Conservation (phyloP, 768 basidiomycete genomes). For the Suillus fuscotomentosus region DNA sequence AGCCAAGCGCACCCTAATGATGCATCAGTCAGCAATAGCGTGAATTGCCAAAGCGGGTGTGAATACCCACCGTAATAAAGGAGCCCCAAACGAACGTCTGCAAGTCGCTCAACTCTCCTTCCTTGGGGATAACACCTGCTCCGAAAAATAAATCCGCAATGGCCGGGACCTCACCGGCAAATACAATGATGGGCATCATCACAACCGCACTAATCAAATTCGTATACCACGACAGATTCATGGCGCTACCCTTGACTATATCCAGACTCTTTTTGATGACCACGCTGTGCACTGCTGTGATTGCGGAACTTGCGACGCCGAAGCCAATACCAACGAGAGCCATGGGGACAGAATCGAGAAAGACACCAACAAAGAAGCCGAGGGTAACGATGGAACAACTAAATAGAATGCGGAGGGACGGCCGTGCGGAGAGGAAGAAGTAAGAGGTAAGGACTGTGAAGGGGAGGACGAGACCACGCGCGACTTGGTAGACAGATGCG, state of each 20-base stretch:
- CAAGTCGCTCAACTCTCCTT: conserved; percentile 46
- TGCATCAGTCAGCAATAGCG: conserved; percentile 4
- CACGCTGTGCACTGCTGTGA: conserved; percentile 88
- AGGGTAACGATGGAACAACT: conserved; percentile 81
- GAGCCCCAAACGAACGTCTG: conserved; percentile 79
- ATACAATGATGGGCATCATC: conserved; percentile 67
- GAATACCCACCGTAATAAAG: conserved; percentile 61
- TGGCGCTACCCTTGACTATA: conserved; percentile 79
- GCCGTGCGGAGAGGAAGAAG: conserved; percentile 70
- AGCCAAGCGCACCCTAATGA: conserved; percentile 77
- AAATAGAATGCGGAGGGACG: conserved; percentile 70
- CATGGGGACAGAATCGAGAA: conserved; percentile 67
- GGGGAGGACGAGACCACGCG: conserved; percentile 89
- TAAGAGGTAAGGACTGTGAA: conserved; percentile 91
- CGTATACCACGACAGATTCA: conserved; percentile 89
- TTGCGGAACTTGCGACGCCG: conserved; percentile 81
- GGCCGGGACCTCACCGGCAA: conserved; percentile 73
- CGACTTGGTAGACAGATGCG: conserved; percentile 94
- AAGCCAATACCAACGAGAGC: conserved; percentile 69
- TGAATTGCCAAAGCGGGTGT: not conserved
- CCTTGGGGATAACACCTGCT: conserved; percentile 34
- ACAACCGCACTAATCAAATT: conserved; percentile 78
- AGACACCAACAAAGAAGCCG: conserved; percentile 91
- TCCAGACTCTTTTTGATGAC: conserved; percentile 87
- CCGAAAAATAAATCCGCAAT: conserved; percentile 61